Percentiles rank a stretch among this genome's conserved stretches.
These are phyloP conservation scores for Lathyrus sativus DNA, from an alignment of 306 rosid species.

Conservation along the genomic window DNA sequence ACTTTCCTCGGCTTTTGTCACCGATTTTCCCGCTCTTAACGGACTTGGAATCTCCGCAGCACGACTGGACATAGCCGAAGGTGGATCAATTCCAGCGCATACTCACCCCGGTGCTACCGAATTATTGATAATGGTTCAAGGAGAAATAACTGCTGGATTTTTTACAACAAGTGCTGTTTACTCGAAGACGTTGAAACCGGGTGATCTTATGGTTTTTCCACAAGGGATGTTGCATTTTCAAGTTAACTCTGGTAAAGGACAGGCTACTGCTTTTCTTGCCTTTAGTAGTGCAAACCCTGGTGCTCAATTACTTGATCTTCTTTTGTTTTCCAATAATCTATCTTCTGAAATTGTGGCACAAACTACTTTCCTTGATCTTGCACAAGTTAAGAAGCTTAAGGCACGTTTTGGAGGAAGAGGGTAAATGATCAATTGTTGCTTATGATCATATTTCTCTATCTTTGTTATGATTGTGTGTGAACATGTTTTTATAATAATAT, in stretches of 20 bases:
- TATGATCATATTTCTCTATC: not conserved
- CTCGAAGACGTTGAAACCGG: slow-evolving; percentile 46
- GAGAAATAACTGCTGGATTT: slow-evolving; percentile 56
- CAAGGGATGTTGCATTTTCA: slow-evolving; percentile 70
- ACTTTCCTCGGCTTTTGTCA: slow-evolving; percentile 55
- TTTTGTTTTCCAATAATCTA: slow-evolving; percentile 55
- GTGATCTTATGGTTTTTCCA: slow-evolving; percentile 64
- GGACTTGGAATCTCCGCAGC: slow-evolving; percentile 61
- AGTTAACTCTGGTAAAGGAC: slow-evolving; percentile 48
- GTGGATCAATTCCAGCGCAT: slow-evolving; percentile 63
- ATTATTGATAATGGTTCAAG: slow-evolving; percentile 46
- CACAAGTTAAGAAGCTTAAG: slow-evolving; percentile 64
- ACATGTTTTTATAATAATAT: not conserved
- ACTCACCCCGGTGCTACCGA: slow-evolving; percentile 67
- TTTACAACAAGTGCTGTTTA: slow-evolving; percentile 50
- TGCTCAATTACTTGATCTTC: slow-evolving; percentile 59
- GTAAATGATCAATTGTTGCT: not conserved
- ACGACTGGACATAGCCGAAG: slow-evolving; percentile 50
- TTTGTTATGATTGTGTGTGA: not conserved
- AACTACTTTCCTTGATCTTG: slow-evolving; percentile 64
- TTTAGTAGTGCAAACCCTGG: slow-evolving; percentile 67
- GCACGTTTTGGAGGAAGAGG: slow-evolving; percentile 61
- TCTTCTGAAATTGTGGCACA: slow-evolving; percentile 45
- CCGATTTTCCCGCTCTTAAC: slow-evolving; percentile 57
- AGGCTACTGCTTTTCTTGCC: slow-evolving; percentile 49